Evolutionary conservation across 176 grass and related monocot genomes (phyloP).

Genomic region (Thinopyrum elongatum): DNA sequence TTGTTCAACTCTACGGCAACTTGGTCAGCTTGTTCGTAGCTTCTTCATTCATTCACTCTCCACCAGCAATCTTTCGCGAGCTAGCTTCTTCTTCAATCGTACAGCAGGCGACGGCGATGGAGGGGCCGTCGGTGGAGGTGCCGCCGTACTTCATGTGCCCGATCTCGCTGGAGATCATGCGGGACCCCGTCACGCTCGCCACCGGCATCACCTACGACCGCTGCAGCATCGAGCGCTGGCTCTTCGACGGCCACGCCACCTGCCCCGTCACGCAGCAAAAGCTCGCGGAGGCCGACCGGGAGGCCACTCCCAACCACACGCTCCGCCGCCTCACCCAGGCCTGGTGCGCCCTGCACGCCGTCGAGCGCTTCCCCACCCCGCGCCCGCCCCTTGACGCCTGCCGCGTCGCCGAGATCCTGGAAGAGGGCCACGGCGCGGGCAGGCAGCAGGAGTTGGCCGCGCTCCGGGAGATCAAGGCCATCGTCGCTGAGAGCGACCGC

Average conservation of each 20-base stretch:
- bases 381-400: slow-evolving; percentile 40
- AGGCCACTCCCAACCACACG: slow-evolving; percentile 88
- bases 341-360: slow-evolving; percentile 63
- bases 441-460: neutral
- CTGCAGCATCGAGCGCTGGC: slow-evolving; percentile 72
- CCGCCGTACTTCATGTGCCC: slow-evolving; percentile 85
- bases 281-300: slow-evolving; percentile 34
- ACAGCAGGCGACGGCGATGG: slow-evolving; percentile 19
- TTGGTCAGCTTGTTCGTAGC: neutral
- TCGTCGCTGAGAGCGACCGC: slow-evolving; percentile 61
- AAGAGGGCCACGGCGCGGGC: slow-evolving; percentile 12
- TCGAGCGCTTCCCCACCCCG: slow-evolving; percentile 75
- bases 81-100: neutral
- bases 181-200: slow-evolving; percentile 70
- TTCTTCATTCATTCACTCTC: neutral
- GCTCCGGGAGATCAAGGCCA: slow-evolving; percentile 47
- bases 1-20: slow-evolving; percentile 1
- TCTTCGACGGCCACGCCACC: slow-evolving; percentile 46
- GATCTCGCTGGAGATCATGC: slow-evolving; percentile 85
- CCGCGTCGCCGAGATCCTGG: slow-evolving; percentile 45
- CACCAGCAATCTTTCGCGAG: neutral
- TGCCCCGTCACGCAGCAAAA: slow-evolving; percentile 64
- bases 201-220: slow-evolving; percentile 96
- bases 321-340: slow-evolving; percentile 80
- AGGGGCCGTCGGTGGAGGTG: slow-evolving; percentile 49